Percentiles rank a stretch among this genome's conserved stretches.
These are phyloP conservation scores for Pachysandra terminalis DNA, from an alignment of 164 flowering plant genomes.

Conservation along the genomic window DNA sequence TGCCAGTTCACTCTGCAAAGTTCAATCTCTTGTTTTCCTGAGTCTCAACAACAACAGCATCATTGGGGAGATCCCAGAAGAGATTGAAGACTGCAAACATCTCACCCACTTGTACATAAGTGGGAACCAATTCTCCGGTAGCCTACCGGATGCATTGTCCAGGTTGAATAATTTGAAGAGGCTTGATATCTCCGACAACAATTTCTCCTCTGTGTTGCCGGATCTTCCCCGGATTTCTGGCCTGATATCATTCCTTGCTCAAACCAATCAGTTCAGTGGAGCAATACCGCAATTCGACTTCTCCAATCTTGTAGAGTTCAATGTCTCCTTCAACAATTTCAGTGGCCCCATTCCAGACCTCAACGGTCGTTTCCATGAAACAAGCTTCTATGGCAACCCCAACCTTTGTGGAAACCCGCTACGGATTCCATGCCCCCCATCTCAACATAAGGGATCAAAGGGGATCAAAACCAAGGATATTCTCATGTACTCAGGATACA, in stretches of 20 bases:
- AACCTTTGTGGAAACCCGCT: constrained; percentile 44
- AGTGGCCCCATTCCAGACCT: constrained; percentile 42
- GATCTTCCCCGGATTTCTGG: constrained; percentile 42
- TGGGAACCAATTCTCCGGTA: constrained; percentile 36
- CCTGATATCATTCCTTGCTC: constrained; percentile 33
- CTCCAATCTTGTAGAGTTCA: constrained; percentile 33
- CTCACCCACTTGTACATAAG: constrained; percentile 35
- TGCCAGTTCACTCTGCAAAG: constrained; percentile 27
- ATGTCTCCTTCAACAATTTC: constrained; percentile 50
- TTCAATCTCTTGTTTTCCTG: constrained; percentile 29
- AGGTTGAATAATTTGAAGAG: constrained; percentile 33
- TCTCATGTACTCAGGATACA: constrained; percentile 34
- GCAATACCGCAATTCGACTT: constrained; percentile 43
- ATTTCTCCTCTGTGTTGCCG: constrained; percentile 43
- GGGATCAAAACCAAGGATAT: constrained; percentile 9
- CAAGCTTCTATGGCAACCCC: constrained; percentile 39
- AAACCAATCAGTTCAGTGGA: constrained; percentile 44
- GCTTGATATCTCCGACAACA: constrained; percentile 38
- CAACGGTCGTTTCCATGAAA: constrained; percentile 14
- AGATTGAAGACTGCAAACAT: constrained; percentile 36
- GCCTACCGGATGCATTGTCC: constrained; percentile 34
- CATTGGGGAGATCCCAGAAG: constrained; percentile 29
- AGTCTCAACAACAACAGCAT: constrained; percentile 38
- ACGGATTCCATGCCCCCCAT: constrained; percentile 28
- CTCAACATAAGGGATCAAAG: constrained; percentile 3